A percentile compares a stretch with the other conserved stretches of the same genome.
These are phyloP conservation scores for Fomitopsis serialis DNA, from an alignment of 768 basidiomycete genomes.

Conservation along the genomic window DNA sequence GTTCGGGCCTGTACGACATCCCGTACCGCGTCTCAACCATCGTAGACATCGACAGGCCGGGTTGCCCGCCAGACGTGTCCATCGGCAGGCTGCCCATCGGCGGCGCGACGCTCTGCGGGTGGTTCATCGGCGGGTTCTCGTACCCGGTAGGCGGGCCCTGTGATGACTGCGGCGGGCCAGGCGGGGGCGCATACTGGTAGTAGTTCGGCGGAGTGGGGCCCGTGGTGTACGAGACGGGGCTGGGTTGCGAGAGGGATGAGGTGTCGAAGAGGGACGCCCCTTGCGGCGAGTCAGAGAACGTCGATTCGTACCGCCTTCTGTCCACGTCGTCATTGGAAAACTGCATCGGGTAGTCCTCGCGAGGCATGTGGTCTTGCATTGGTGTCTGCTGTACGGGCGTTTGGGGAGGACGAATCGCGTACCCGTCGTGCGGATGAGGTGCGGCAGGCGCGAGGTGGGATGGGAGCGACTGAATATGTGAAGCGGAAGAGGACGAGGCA, in stretches of 20 bases:
- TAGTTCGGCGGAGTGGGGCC: conserved; percentile 11
- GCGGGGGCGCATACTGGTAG: conserved; percentile 12
- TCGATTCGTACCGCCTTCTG: conserved; percentile 11
- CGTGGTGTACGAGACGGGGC: conserved; percentile 7
- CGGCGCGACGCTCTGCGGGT: conserved; percentile 1
- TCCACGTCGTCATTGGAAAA: conserved; percentile 14
- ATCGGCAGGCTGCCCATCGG: conserved; percentile 6
- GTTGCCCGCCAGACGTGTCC: conserved; percentile 1
- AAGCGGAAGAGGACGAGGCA: neutral
- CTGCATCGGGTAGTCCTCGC: conserved; percentile 15
- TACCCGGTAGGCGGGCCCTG: conserved; percentile 8
- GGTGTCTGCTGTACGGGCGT: neutral
- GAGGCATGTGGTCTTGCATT: conserved; percentile 9
- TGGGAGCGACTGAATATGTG: neutral
- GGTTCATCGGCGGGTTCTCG: conserved; percentile 6
- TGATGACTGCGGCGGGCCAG: conserved; percentile 5
- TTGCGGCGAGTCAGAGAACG: conserved; percentile 15
- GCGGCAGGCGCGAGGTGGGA: conserved; percentile 5
- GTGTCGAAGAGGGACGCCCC: conserved; percentile 13
- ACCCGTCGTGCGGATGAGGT: conserved; percentile 6
- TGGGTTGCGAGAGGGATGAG: conserved; percentile 4
- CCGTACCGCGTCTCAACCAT: conserved; percentile 4
- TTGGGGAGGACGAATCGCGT: neutral
- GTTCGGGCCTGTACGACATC: conserved; percentile 2
- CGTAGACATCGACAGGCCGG: conserved; percentile 8